Base-by-base conservation (phyloP, 805 yeast species). In the Metschnikowia orientalis region DNA sequence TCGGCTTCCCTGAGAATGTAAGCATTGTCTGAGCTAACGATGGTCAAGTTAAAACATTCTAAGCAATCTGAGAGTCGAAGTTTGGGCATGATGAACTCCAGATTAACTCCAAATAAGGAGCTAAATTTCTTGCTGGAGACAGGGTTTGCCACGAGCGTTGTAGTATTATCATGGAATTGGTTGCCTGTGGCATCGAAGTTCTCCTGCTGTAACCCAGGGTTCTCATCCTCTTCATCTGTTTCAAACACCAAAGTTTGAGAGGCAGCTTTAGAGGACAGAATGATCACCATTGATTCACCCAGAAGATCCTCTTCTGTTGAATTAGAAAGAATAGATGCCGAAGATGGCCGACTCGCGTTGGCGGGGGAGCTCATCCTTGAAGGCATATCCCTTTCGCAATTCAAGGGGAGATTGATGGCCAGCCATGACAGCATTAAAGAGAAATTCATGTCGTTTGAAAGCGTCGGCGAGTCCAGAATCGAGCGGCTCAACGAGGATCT, bases 181-280 rank as follows among this genome's bases (percentile, higher is more conserved):
- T 17, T 22, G 20, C 25, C 26, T n/a, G 11, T 11, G 12, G 14
- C 15, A 3, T 26, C 19, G 9, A 8, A 6, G 11, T 13, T 29
- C 8, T 18, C 38, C 12, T 26, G 37, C 26, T 5, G 23, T 14
- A 21, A 21, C 28, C n/a, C n/a, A n/a, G n/a, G n/a, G n/a, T n/a
- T n/a, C n/a, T 26, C 48, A 15, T 57, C 65, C 35, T 63, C 69
- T 36, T 63, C 69, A 26, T 63, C 69, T 0, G 69, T 62, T 30
- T 65, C 70, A 40, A 63, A 63, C 5, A 63, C 61, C 63, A 62
- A 56, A 5, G 56, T 61, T n/a, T 45, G 41, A 11, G 50, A 34
- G n/a, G 47, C 29, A 9, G 20, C 37, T 17, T 40, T 45, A 13
- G 47, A 35, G 3, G 52, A 42, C 3, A 49, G 51, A n/a, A 53